These are phyloP conservation scores for Pleurotus citrinopileatus DNA, from an alignment of 768 basidiomycete species.

Conservation along the genomic window DNA sequence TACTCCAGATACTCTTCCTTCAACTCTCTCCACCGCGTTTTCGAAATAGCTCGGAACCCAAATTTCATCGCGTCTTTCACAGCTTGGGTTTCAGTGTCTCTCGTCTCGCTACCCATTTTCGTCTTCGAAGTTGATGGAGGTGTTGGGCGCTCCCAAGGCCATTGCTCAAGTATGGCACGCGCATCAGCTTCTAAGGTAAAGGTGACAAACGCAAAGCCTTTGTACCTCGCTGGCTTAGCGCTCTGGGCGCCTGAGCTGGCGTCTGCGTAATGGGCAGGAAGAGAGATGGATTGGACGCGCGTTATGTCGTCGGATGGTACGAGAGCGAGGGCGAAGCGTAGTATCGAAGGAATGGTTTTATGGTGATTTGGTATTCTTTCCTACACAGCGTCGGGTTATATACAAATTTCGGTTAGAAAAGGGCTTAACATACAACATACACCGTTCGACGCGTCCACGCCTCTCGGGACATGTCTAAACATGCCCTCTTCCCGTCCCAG, in stretches of 20 bases:
- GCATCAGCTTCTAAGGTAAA: slow-evolving; percentile 33
- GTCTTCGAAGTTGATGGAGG: no score
- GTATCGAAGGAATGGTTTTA: slow-evolving; percentile 49
- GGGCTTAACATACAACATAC: slow-evolving; percentile 64
- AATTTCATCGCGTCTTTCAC: slow-evolving; percentile 47
- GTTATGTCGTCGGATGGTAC: slow-evolving; percentile 10
- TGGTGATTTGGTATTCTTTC: slow-evolving; percentile 65
- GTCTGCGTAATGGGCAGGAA: slow-evolving; percentile 67
- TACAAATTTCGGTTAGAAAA: no score
- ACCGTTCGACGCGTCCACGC: slow-evolving; percentile 65
- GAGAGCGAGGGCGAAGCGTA: slow-evolving; percentile 40
- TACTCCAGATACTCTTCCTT: slow-evolving; percentile 70
- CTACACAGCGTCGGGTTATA: no score
- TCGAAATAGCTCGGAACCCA: slow-evolving; percentile 58
- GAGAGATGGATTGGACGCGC: slow-evolving; percentile 50
- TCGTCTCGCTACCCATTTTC: no score
- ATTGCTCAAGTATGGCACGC: slow-evolving; percentile 44
- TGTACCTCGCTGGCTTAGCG: slow-evolving; percentile 51
- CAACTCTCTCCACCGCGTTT: slow-evolving; percentile 58
- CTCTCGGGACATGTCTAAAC: slow-evolving; percentile 23
- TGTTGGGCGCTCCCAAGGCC: slow-evolving; percentile 69
- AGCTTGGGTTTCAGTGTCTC: background rate
- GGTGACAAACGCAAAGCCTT: slow-evolving; percentile 71
- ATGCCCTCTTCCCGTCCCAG: slow-evolving; percentile 37
- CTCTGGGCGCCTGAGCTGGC: no score